A percentile compares a stretch with the other conserved stretches of the same genome.
Conservation (phyloP, 2,329 filamentous ascomycete genomes). For the Macroventuria anomochaeta region DNA sequence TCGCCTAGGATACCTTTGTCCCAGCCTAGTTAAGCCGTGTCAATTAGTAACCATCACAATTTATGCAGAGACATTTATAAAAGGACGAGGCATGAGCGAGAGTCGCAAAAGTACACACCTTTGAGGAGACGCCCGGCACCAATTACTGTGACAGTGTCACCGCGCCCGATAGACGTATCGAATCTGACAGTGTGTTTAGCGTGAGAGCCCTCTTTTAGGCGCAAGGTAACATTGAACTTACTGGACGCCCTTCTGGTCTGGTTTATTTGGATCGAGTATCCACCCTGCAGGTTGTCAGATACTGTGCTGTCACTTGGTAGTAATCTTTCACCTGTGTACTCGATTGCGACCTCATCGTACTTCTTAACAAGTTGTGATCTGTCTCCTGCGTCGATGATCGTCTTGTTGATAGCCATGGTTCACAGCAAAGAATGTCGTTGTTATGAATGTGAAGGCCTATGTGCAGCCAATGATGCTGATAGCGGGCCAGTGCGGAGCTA, state of each 20-base stretch:
- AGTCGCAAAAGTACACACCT: conserved; percentile 62
- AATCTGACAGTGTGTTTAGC: conserved; percentile 66
- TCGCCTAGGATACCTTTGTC: conserved; percentile 70
- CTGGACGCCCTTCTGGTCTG: conserved; percentile 72
- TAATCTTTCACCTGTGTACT: conserved; percentile 71
- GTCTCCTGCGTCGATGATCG: conserved; percentile 66
- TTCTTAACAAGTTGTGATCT: conserved; percentile 64
- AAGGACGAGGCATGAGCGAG: too few relatives aligned
- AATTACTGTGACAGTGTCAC: conserved; percentile 78
- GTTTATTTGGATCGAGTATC: conserved; percentile 70
- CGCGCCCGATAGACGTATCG: conserved; percentile 81
- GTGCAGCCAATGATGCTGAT: background rate
- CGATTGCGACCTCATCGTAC: conserved; percentile 80
- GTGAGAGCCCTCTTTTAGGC: background rate
- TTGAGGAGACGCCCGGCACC: conserved; percentile 85
- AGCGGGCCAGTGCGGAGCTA: background rate
- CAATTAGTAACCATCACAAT: background rate
- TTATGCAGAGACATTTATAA: background rate
- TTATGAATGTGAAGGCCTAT: background rate
- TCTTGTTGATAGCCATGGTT: conserved; percentile 70
- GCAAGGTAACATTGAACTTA: conserved; percentile 55
- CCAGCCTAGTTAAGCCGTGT: conserved; percentile 50
- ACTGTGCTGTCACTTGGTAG: background rate
- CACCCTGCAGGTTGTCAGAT: conserved; percentile 58
- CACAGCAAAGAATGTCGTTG: conserved; percentile 10